These are phyloP conservation scores for Yarrowia bubula DNA, from an alignment of 805 yeast species.

Conservation along the genomic window DNA sequence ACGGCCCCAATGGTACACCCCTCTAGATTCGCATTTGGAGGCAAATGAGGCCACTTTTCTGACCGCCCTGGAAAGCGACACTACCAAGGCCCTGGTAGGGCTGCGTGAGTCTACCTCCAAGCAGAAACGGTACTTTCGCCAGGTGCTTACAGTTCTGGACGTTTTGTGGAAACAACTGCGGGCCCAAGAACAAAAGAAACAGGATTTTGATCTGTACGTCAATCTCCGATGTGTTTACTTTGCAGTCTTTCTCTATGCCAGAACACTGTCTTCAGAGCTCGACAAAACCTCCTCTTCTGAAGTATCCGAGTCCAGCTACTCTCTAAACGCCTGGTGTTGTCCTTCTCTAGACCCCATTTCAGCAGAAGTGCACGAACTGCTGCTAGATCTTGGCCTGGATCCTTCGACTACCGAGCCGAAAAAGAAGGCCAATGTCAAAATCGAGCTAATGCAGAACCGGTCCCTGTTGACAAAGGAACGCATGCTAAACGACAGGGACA, in stretches of 20 bases:
- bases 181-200: neutral
- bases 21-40: neutral
- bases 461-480: neutral
- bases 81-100: neutral
- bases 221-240: conserved; percentile 1
- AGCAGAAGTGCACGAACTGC: neutral
- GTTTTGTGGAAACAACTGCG: neutral
- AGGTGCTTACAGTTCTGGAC: neutral
- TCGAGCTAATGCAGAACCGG: conserved; percentile 8
- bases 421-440: conserved; percentile 1
- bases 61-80: neutral
- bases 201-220: conserved; percentile 7
- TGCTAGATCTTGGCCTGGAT: neutral
- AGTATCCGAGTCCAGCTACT: neutral
- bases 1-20: conserved; percentile 5
- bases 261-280: neutral
- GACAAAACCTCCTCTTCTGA: neutral
- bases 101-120: neutral
- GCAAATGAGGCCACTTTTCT: conserved; percentile 2
- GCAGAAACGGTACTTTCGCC: conserved; percentile 3
- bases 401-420: neutral
- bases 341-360: conserved; percentile 1
- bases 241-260: conserved; percentile 3
- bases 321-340: conserved; percentile 10
- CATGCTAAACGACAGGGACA: neutral